These are phyloP conservation scores for Daldinia eschscholtzii DNA, from an alignment of 2,329 filamentous ascomycete species.

Conservation along the genomic window DNA sequence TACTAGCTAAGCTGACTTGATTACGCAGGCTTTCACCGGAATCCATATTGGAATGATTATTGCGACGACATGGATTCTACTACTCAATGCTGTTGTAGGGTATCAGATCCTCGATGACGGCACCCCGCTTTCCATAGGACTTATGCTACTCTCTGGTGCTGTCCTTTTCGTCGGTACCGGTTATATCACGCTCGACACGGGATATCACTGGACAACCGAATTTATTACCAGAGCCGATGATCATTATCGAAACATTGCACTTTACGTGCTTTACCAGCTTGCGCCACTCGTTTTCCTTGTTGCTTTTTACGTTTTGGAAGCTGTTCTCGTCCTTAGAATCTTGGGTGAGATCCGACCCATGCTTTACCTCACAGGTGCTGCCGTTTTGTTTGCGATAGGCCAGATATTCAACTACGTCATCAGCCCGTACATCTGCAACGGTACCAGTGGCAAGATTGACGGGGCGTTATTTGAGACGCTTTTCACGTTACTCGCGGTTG, in stretches of 20 bases:
- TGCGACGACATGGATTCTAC: constrained; percentile 88
- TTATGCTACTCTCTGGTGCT: constrained; percentile 78
- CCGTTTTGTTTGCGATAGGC: constrained; percentile 86
- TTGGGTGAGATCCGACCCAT: constrained; percentile 93
- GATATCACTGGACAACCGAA: constrained; percentile 83
- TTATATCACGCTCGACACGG: constrained; percentile 95
- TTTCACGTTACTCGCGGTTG: constrained; percentile 87
- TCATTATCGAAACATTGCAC: constrained; percentile 80
- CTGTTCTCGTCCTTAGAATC: constrained; percentile 84
- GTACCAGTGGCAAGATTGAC: constrained; percentile 87
- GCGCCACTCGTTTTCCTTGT: constrained; percentile 90
- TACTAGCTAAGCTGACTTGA: constrained; percentile 32
- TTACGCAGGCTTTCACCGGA: constrained; percentile 80
- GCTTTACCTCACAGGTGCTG: constrained; percentile 83
- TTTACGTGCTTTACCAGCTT: constrained; percentile 95
- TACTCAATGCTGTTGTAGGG: constrained; percentile 92
- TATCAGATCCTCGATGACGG: constrained; percentile 96
- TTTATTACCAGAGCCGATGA: constrained; percentile 72
- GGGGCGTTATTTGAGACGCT: constrained; percentile 92
- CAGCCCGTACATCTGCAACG: constrained; percentile 89
- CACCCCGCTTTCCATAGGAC: constrained; percentile 82
- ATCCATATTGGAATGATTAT: constrained; percentile 91
- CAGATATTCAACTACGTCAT: constrained; percentile 97
- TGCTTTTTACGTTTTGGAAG: constrained; percentile 85
- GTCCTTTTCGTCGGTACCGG: constrained; percentile 89